Evolutionary conservation across 176 grass and related monocot species (phyloP).

Genomic region (Hyparrhenia diplandra): DNA sequence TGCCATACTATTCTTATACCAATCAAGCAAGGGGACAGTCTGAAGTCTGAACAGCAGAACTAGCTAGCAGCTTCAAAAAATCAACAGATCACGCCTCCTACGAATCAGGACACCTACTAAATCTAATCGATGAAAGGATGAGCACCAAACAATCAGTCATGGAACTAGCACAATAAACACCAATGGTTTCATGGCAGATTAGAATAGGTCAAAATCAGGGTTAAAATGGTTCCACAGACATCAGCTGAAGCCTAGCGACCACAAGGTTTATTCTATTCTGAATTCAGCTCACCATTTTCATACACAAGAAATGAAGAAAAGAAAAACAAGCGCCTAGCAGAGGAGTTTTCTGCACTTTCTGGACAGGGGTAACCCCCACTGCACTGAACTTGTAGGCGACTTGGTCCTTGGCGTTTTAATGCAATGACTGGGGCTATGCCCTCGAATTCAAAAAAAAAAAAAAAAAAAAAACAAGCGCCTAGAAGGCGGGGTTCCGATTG

Average conservation of each 20-base stretch:
- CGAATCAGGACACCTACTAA: too few relatives aligned
- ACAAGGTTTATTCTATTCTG: slow-evolving; percentile 46
- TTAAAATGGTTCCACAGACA: slow-evolving; percentile 23
- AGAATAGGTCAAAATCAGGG: not conserved
- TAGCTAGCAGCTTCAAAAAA: not conserved
- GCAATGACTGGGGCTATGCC: too few relatives aligned
- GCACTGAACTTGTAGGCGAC: too few relatives aligned
- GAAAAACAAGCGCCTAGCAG: not conserved
- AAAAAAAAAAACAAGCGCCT: too few relatives aligned
- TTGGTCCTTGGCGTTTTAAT: too few relatives aligned
- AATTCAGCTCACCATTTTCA: slow-evolving; percentile 47
- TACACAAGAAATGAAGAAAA: slow-evolving; percentile 27
- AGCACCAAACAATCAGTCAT: not conserved
- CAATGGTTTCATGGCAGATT: not conserved
- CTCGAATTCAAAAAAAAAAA: too few relatives aligned
- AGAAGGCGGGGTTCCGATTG: not conserved
- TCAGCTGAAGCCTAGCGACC: not conserved
- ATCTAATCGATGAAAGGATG: not conserved
- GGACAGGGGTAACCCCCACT: too few relatives aligned
- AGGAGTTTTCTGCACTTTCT: too few relatives aligned
- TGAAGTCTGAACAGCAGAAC: not conserved
- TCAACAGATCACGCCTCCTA: not conserved
- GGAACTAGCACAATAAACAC: not conserved
- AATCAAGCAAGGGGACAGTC: not conserved
- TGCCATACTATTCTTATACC: not conserved